Evolutionary conservation across 106 monocot species (phyloP), one percentile per base, ranked within the genome.

Genomic region (Gastrodia elata): DNA sequence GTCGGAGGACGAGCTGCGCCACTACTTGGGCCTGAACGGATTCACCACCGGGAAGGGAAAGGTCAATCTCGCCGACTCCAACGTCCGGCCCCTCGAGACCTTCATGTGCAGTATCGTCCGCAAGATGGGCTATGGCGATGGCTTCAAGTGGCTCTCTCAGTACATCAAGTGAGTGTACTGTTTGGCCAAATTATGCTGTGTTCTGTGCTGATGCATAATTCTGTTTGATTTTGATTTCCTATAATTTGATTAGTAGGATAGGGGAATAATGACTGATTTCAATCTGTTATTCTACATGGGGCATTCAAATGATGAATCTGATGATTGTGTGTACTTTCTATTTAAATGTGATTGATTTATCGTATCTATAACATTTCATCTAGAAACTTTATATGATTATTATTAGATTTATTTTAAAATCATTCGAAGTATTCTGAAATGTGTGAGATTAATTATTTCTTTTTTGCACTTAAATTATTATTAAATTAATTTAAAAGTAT

Each of bases 21-120:
- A 73, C 49, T 34, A 73, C 49, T 15, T 73, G 46, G 73, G 73
- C 4, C 44, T 73, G 20, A 73, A n/a, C n/a, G 55, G 55, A 27
- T 73, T 73, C 34, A 73, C 73, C 4, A 73, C 73, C 16, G 73
- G 73, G 52, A 73, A 73, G 49, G 73, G 73, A 2, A 73, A 73
- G 34, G 73, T 73, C 0, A 73, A 55, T 52, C 73, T 73, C 10
- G 9, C 43, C 14, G 73, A 73, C 10, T 73, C 73, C 44, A 73
- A 73, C 20, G 32, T 73, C 33, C 48, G 73, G 18, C 67, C 67
- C 11, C 67, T 67, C 1, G 67, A 67, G 32, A n/a, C 38, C 37
- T 67, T 67, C 67, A 67, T 67, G 67, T 67, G 67, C 36, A 67
- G 67, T 20, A 67, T 67, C 11, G 67, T 67, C 5, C 67, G 67